A percentile compares a stretch with the other conserved stretches of the same genome.
Conservation (phyloP, 768 basidiomycete genomes). For the Lentinula guzmanii region DNA sequence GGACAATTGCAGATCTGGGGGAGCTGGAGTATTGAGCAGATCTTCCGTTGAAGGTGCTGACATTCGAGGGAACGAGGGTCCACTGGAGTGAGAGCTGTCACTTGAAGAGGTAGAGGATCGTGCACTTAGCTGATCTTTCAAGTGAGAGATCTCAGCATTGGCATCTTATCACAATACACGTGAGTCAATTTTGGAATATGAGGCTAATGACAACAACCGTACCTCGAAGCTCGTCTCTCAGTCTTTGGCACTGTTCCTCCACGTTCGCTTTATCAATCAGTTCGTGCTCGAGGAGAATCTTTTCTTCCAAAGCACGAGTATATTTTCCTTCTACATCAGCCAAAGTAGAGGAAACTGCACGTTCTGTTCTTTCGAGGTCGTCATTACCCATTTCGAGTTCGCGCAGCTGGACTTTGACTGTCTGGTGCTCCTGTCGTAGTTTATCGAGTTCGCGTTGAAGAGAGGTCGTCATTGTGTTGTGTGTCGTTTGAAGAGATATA, state of each 20-base stretch:
- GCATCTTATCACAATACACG: slow-evolving; percentile 50
- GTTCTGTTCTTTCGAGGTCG: slow-evolving; percentile 91
- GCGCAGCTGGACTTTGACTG: slow-evolving; percentile 65
- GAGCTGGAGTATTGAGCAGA: slow-evolving; percentile 51
- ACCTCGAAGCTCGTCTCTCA: slow-evolving; percentile 94
- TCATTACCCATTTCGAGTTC: slow-evolving; percentile 98
- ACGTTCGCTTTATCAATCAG: slow-evolving; percentile 83
- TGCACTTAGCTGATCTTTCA: slow-evolving; percentile 65
- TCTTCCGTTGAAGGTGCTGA: slow-evolving; percentile 39
- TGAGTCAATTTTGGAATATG: neutral
- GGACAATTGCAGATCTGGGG: slow-evolving; percentile 53
- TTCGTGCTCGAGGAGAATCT: slow-evolving; percentile 95
- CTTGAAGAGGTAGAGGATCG: slow-evolving; percentile 20
- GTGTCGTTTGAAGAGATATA: slow-evolving; percentile 80
- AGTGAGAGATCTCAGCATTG: slow-evolving; percentile 75
- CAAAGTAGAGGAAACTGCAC: slow-evolving; percentile 77
- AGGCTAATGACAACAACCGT: slow-evolving; percentile 11
- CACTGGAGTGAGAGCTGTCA: neutral
- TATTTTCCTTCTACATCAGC: slow-evolving; percentile 86
- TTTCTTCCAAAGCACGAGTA: slow-evolving; percentile 88
- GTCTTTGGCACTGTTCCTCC: slow-evolving; percentile 86
- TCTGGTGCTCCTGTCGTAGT: slow-evolving; percentile 68
- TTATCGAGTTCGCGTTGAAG: slow-evolving; percentile 89
- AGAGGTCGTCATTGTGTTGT: slow-evolving; percentile 86
- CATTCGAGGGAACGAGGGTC: slow-evolving; percentile 6